Percentiles rank a stretch among this genome's conserved stretches.
These are phyloP conservation scores for Discostella stelligera DNA, from an alignment of 352 stramenopile genomes.

Conservation along the genomic window DNA sequence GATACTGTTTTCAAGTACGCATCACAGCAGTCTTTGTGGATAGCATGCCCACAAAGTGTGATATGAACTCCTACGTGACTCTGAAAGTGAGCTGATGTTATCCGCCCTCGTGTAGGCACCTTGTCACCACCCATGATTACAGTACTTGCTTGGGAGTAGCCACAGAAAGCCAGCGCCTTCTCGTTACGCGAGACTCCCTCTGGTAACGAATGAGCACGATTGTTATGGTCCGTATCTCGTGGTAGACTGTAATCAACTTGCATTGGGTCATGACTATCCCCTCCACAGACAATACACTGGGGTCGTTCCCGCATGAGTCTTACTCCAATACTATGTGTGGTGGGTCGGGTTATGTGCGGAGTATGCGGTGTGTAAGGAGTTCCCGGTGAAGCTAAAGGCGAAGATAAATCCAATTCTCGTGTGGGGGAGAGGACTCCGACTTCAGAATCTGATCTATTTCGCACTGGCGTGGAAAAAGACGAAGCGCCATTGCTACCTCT, in stretches of 20 bases:
- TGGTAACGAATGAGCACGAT: neutral
- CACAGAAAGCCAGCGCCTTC: constrained; percentile 77
- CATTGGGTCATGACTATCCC: constrained; percentile 27
- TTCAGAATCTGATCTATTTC: constrained; percentile 16
- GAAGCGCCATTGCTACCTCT: constrained; percentile 27
- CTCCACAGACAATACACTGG: constrained; percentile 74
- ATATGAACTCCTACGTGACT: constrained; percentile 76
- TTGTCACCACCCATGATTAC: constrained; percentile 73
- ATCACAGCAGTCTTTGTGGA: constrained; percentile 94
- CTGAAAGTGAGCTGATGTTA: constrained; percentile 15
- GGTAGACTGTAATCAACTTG: constrained; percentile 9
- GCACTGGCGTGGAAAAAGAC: constrained; percentile 30
- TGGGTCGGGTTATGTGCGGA: constrained; percentile 11
- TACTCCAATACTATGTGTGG: constrained; percentile 12
- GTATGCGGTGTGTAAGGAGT: constrained; percentile 41
- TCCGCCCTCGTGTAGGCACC: constrained; percentile 23
- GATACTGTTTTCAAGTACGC: constrained; percentile 89
- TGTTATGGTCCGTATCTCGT: constrained; percentile 9
- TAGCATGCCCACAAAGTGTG: constrained; percentile 90
- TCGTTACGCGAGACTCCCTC: constrained; percentile 37
- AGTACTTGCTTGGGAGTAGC: constrained; percentile 75
- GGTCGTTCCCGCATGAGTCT: constrained; percentile 61
- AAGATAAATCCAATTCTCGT: constrained; percentile 41
- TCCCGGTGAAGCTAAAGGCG: constrained; percentile 22
- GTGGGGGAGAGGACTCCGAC: constrained; percentile 1